Evolutionary conservation across 495 filamentous ascomycete species (phyloP).

Genomic region (Hyaloscypha finlandica): DNA sequence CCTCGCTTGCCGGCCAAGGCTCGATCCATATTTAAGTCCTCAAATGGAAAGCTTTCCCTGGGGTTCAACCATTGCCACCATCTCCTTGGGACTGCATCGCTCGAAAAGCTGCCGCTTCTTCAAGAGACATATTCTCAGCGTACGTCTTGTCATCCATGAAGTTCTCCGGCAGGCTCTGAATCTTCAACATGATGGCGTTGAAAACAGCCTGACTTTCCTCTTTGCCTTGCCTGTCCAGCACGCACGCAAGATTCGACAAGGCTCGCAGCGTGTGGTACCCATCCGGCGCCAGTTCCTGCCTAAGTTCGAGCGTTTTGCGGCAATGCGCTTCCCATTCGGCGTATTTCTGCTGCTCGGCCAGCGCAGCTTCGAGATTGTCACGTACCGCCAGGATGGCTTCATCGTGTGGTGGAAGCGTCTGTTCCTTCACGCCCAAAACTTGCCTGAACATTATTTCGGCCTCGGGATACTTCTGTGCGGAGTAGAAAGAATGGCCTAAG

Average conservation of each 20-base stretch:
- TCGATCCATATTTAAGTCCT: no score
- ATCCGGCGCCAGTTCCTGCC: neutral
- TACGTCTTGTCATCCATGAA: neutral
- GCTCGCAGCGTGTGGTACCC: neutral
- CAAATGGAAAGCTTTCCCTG: no score
- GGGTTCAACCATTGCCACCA: neutral
- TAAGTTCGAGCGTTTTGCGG: neutral
- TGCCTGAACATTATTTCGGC: neutral
- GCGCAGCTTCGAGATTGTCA: neutral
- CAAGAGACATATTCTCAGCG: neutral
- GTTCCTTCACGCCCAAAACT: neutral
- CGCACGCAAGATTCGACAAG: neutral
- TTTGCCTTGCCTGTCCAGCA: neutral
- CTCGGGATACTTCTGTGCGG: neutral
- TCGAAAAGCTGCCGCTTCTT: neutral
- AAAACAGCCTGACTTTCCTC: neutral
- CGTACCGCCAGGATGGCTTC: neutral
- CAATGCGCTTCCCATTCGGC: neutral
- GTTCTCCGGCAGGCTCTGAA: neutral
- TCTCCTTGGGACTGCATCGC: neutral
- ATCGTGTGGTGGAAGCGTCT: neutral
- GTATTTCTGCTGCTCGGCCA: neutral
- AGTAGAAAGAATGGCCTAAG: neutral
- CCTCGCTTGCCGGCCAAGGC: no score
- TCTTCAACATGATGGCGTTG: neutral